Conservation (phyloP, 208 protist genomes). For the Strigomonas culicis region DNA sequence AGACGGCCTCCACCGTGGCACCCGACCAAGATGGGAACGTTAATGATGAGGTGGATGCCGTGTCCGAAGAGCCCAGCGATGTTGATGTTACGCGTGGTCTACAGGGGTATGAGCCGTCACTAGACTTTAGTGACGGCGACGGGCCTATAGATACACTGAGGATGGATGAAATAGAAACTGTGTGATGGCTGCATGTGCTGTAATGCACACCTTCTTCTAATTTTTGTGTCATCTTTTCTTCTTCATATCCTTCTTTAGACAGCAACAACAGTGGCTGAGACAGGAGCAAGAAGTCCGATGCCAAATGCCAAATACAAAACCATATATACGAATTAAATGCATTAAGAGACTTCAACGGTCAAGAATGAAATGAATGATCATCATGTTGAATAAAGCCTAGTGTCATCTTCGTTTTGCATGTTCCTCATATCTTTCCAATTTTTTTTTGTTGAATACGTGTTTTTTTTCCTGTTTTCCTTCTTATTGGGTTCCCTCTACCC, state of each 20-base stretch:
- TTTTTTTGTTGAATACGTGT: not conserved
- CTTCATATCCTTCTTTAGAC: no score
- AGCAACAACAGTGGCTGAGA: no score
- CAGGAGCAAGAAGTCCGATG: no score
- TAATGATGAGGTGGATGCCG: conserved; percentile 6
- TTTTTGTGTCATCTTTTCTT: conserved; percentile 1
- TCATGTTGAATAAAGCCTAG: no score
- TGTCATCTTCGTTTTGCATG: no score
- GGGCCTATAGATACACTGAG: conserved; percentile 13
- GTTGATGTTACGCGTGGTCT: conserved; percentile 20
- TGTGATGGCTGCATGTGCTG: conserved; percentile 14
- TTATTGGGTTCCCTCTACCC: not conserved
- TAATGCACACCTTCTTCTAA: conserved; percentile 1
- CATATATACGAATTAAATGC: no score
- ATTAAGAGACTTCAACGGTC: no score
- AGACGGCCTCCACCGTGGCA: not conserved
- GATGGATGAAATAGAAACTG: conserved; percentile 47
- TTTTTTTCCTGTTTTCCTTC: conserved; percentile 6
- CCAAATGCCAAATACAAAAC: no score
- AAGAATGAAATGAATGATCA: no score
- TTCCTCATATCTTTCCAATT: no score
- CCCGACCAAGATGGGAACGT: not conserved
- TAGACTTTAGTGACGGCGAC: conserved; percentile 48
- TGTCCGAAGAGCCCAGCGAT: not conserved
- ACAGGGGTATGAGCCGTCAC: conserved; percentile 55